Evolutionary conservation across 768 basidiomycete genomes (phyloP).

Genomic region (Phaeotremella fagi): DNA sequence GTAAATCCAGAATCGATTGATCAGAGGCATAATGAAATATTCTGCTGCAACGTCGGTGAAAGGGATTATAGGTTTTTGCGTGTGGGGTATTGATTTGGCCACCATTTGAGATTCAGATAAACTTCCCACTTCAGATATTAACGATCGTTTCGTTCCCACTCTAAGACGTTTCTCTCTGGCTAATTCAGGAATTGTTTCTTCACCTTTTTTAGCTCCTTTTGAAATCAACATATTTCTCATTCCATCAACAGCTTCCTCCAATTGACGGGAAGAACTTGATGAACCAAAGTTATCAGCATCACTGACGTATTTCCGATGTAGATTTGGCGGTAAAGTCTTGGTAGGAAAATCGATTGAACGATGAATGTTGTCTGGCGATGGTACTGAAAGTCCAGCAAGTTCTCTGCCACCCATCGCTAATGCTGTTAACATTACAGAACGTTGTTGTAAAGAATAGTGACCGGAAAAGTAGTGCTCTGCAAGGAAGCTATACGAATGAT

Average conservation of each 20-base stretch:
- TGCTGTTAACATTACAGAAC: conserved; percentile 77
- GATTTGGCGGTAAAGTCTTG: conserved; percentile 65
- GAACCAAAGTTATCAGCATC: conserved; percentile 45
- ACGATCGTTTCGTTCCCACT: conserved; percentile 49
- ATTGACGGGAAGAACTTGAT: conserved; percentile 38
- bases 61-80: conserved; percentile 40
- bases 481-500: conserved; percentile 56
- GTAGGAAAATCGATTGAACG: conserved; percentile 63
- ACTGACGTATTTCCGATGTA: conserved; percentile 66
- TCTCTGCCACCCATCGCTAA: conserved; percentile 82
- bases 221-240: conserved; percentile 64
- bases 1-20: conserved; percentile 94
- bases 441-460: conserved; percentile 82
- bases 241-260: conserved; percentile 60
- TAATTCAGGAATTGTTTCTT: conserved; percentile 59
- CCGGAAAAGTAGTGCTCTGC: conserved; percentile 92
- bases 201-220: conserved; percentile 56
- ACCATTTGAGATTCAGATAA: conserved; percentile 20
- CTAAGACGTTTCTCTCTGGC: conserved; percentile 71
- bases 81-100: not conserved
- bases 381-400: conserved; percentile 57
- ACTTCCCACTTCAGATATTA: conserved; percentile 27
- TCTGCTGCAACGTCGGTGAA: conserved; percentile 69
- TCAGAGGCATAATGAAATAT: conserved; percentile 78
- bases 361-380: conserved; percentile 25